Evolutionary conservation across 1,284 basidiomycete species (phyloP).

Genomic region (Coriolopsis trogii): DNA sequence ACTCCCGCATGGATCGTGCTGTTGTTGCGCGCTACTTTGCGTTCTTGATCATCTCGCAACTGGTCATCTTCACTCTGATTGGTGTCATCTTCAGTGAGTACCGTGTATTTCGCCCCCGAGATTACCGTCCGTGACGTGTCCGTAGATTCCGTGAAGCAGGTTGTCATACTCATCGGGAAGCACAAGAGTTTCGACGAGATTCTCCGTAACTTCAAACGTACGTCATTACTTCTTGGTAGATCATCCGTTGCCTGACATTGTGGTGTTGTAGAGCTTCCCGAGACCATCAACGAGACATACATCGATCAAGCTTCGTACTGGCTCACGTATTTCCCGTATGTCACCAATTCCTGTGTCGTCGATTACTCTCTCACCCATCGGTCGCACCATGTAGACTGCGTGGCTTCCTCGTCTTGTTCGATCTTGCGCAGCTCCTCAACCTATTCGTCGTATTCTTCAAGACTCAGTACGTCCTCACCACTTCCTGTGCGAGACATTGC

Average conservation of each 20-base stretch:
- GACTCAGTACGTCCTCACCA: slow-evolving; percentile 52
- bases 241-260: background rate
- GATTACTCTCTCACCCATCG: background rate
- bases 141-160: slow-evolving; percentile 65
- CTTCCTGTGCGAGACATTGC: background rate
- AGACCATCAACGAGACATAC: slow-evolving; percentile 76
- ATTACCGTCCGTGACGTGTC: no score
- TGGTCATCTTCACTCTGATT: slow-evolving; percentile 91
- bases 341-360: slow-evolving; percentile 15
- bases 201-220: slow-evolving; percentile 67
- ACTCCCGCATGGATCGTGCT: slow-evolving; percentile 83
- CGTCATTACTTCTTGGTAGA: slow-evolving; percentile 26
- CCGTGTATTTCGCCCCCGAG: no score
- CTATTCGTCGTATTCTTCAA: slow-evolving; percentile 86
- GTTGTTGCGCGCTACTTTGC: slow-evolving; percentile 91
- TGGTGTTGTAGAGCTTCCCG: slow-evolving; percentile 58
- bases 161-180: slow-evolving; percentile 70
- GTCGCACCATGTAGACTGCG: slow-evolving; percentile 64
- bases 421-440: slow-evolving; percentile 94
- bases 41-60: slow-evolving; percentile 88
- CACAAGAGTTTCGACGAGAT: slow-evolving; percentile 71
- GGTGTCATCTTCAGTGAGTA: slow-evolving; percentile 83
- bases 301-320: slow-evolving; percentile 88
- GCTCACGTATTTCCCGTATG: slow-evolving; percentile 92
- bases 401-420: slow-evolving; percentile 92